A percentile compares a stretch with the other conserved stretches of the same genome.
These are phyloP conservation scores for Boletus sp. DNA, from an alignment of 768 basidiomycete genomes.

Conservation along the genomic window DNA sequence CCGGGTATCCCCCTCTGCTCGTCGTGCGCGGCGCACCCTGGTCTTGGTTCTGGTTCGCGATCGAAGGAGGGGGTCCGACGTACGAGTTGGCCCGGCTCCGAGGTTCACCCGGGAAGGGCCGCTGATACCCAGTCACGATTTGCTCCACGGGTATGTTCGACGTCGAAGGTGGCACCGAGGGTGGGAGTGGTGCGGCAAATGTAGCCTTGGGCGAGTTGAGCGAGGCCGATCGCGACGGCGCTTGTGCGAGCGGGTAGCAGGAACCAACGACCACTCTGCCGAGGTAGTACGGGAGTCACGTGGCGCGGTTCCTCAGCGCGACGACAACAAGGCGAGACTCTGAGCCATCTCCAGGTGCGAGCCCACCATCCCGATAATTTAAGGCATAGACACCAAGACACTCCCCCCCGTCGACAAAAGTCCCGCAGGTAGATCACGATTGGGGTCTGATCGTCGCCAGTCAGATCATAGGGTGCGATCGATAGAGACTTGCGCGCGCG, in stretches of 20 bases:
- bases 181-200: constrained; percentile 65
- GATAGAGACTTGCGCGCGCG: too few relatives aligned
- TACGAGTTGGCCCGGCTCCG: constrained; percentile 55
- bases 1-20: constrained; percentile 69
- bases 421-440: too few relatives aligned
- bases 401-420: too few relatives aligned
- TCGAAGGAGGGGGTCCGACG: constrained; percentile 27
- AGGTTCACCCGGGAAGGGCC: constrained; percentile 84
- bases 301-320: too few relatives aligned
- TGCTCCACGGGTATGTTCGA: constrained; percentile 63
- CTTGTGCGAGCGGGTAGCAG: constrained; percentile 50
- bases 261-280: constrained; percentile 78
- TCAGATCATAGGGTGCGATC: too few relatives aligned
- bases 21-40: constrained; percentile 49
- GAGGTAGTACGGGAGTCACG: constrained; percentile 70
- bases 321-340: too few relatives aligned
- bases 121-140: constrained; percentile 75
- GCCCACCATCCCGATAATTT: too few relatives aligned
- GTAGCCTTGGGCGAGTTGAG: constrained; percentile 70
- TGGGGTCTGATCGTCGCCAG: too few relatives aligned
- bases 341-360: too few relatives aligned
- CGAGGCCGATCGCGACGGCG: constrained; percentile 65
- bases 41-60: constrained; percentile 23
- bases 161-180: constrained; percentile 35
- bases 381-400: too few relatives aligned